Evolutionary conservation across 2,329 filamentous ascomycete species (phyloP), one percentile per base, ranked within the genome.

Genomic region (Coniochaeta sp.): DNA sequence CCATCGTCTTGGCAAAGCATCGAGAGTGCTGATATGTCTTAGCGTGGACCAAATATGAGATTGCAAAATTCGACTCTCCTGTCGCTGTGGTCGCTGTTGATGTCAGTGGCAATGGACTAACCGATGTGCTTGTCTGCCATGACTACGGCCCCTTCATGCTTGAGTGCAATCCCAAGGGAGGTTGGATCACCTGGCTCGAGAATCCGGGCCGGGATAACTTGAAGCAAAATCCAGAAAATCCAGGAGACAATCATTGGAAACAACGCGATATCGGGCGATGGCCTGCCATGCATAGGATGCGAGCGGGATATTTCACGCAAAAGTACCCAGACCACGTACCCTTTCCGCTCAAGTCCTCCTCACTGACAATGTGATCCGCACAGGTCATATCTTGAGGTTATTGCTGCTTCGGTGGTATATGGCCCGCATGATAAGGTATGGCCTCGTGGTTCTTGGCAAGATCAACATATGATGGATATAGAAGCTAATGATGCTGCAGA

Each of bases 111-210:
- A 14, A 57, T 38, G 54, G 31, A 6, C 33, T 57, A 31, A 57
- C 31, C 5, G 54, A 57, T 17, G 54, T 57, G n/a, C 22, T 57
- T n/a, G 54, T 57, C 31, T 57, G 54, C 14, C 54, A 57, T 28
- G 54, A 57, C 12, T 57, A 57, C 28, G 54, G 54, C 54, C 54
- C 54, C 3, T 57, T 57, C 34, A 57, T 57, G 54, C 34, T 57
- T 3, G 54, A 57, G 54, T 57, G 54, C 17, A 38, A 57, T 17
- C 54, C 54, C 6, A 26, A 57, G 31, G 54, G 54, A 34, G 54
- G 54, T 11, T 57, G 54, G 54, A 57, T 57, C 31, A 57, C 54
- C 7, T 57, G 54, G 54, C 54, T 57, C 7, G 54, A 57, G 54
- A 57, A 57, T 24, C 54, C 54, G 7, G 54, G 54, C 8, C 3